These are phyloP conservation scores for Chionographis japonica DNA, from an alignment of 106 monocot species.

Conservation along the genomic window DNA sequence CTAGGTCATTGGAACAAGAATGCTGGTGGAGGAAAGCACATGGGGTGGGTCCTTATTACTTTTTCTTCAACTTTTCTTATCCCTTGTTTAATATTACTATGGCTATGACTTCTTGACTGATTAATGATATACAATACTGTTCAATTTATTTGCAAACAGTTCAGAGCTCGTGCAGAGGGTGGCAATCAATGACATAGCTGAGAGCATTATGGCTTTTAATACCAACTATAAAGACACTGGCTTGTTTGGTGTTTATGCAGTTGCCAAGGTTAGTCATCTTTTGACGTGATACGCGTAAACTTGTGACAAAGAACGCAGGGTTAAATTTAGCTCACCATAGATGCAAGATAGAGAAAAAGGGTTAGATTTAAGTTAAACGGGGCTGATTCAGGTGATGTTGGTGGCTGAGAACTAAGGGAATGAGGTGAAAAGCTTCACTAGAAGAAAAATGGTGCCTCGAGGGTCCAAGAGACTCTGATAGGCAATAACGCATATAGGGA, in stretches of 20 bases:
- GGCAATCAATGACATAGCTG: conserved; percentile 79
- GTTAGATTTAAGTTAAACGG: too few relatives aligned
- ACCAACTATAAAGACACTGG: conserved; percentile 96
- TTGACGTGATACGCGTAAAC: not conserved
- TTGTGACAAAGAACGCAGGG: too few relatives aligned
- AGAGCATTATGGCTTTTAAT: conserved; percentile 98
- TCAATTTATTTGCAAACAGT: conserved; percentile 24
- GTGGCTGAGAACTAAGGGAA: too few relatives aligned
- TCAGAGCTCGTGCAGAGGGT: conserved; percentile 80
- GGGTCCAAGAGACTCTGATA: too few relatives aligned
- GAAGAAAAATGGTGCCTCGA: too few relatives aligned
- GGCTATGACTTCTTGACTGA: not conserved
- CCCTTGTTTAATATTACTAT: conserved; percentile 1
- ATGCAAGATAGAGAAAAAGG: too few relatives aligned
- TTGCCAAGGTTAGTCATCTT: conserved; percentile 65
- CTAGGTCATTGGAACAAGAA: conserved; percentile 93
- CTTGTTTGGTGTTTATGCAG: conserved; percentile 91
- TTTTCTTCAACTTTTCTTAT: not conserved
- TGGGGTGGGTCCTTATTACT: conserved; percentile 44
- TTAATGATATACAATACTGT: too few relatives aligned
- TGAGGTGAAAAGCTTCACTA: too few relatives aligned
- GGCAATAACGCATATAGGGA: too few relatives aligned
- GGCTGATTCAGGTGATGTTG: too few relatives aligned
- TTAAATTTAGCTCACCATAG: too few relatives aligned
- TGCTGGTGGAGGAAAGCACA: conserved; percentile 79